A percentile compares a stretch with the other conserved stretches of the same genome.
phyloP scores from a whole-genome alignment of 1,284 basidiomycete species.

The Stygiomarasmius scandens region DNA sequence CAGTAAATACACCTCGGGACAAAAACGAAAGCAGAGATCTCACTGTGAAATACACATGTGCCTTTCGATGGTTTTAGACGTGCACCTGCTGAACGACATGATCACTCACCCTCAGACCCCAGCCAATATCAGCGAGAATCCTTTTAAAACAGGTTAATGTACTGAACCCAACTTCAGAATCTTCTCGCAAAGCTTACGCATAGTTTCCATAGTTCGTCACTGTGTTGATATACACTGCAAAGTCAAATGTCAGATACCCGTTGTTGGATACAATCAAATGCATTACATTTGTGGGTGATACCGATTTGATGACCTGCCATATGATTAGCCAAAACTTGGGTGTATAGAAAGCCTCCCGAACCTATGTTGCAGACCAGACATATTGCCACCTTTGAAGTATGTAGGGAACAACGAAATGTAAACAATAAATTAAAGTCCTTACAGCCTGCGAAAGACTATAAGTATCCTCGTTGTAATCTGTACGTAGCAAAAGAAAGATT shows the following conservation, averaged over 20 bases:
- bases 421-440: too few species aligned
- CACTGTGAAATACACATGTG: neutral
- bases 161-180: too few species aligned
- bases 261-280: neutral
- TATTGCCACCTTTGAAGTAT: neutral
- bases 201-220: neutral
- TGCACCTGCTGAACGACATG: neutral
- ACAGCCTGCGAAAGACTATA: too few species aligned
- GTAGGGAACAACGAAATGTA: neutral
- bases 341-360: neutral
- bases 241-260: neutral
- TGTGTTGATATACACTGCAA: neutral
- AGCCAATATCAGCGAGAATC: neutral
- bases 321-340: neutral
- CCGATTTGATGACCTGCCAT: neutral
- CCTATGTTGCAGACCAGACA: neutral
- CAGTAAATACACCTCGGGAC: neutral
- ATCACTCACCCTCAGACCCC: neutral
- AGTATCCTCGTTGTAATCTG: too few species aligned
- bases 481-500: neutral
- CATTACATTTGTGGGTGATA: neutral
- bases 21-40: neutral
- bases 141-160: neutral
- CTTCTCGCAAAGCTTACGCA: neutral
- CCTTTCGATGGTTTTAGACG: neutral